Conservation (phyloP, 1,139 yeast genomes). For the Chernovozyma aurita region DNA sequence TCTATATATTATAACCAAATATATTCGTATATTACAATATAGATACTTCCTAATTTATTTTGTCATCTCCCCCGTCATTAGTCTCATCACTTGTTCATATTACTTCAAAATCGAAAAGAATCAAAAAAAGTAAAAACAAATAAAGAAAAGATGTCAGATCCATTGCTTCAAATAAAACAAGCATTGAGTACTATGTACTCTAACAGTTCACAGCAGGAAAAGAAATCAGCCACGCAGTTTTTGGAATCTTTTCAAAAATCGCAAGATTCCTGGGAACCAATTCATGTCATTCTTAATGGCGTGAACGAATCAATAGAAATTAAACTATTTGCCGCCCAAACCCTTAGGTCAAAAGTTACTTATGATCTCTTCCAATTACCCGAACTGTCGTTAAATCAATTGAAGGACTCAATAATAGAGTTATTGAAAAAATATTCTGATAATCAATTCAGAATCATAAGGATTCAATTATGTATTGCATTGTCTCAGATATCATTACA, state of each 20-base stretch:
- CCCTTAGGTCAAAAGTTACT: constrained; percentile 76
- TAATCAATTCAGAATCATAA: constrained; percentile 48
- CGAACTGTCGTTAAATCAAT: constrained; percentile 34
- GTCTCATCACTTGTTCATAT: background rate
- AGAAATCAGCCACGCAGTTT: constrained; percentile 59
- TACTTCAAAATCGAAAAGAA: background rate
- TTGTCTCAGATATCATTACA: constrained; percentile 81
- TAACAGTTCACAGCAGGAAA: constrained; percentile 45
- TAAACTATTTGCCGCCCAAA: constrained; percentile 85
- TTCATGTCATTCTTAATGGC: constrained; percentile 30
- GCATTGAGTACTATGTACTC: constrained; percentile 66
- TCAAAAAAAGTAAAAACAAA: background rate
- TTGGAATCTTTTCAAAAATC: constrained; percentile 83
- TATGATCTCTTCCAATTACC: constrained; percentile 82
- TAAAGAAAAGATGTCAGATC: constrained; percentile 7
- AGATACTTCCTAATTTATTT: background rate
- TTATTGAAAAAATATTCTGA: constrained; percentile 47
- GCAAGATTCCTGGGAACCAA: constrained; percentile 60
- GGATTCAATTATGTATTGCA: constrained; percentile 78
- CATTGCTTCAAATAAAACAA: constrained; percentile 24
- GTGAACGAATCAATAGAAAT: constrained; percentile 39
- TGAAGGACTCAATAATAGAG: constrained; percentile 60
- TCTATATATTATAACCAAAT: background rate
- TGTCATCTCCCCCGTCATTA: background rate
- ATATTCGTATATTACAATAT: background rate